Conservation (phyloP, 495 filamentous ascomycete genomes). For the Penicillium simplicissimum region DNA sequence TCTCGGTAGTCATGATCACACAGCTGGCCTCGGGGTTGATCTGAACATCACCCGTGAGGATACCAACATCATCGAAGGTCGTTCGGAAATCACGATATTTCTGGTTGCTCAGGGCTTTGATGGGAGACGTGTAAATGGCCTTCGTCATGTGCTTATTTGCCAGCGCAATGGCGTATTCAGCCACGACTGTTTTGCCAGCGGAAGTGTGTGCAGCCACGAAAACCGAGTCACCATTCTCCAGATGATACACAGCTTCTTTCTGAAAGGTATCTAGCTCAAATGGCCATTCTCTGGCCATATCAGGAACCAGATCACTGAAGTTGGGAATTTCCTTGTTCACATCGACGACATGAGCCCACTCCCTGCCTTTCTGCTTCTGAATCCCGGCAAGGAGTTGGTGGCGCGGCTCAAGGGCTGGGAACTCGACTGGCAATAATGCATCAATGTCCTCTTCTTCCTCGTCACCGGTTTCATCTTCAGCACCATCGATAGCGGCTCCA, state of each 20-base stretch:
- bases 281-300: slow-evolving; percentile 94
- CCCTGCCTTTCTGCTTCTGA: slow-evolving; percentile 70
- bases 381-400: slow-evolving; percentile 69
- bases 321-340: slow-evolving; percentile 88
- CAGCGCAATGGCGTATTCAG: slow-evolving; percentile 95
- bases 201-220: slow-evolving; percentile 99
- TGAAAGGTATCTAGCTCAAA: slow-evolving; percentile 98
- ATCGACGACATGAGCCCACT: slow-evolving; percentile 99
- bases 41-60: slow-evolving; percentile 95
- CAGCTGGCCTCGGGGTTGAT: slow-evolving; percentile 98
- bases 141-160: slow-evolving; percentile 98
- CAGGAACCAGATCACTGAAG: slow-evolving; percentile 87
- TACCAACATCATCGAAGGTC: slow-evolving; percentile 91
- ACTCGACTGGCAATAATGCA: slow-evolving; percentile 85
- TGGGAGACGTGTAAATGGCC: slow-evolving; percentile 97
- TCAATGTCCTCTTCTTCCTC: slow-evolving; percentile 83
- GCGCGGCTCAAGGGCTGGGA: slow-evolving; percentile 87
- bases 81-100: slow-evolving; percentile 95
- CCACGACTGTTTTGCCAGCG: slow-evolving; percentile 96
- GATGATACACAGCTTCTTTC: slow-evolving; percentile 96
- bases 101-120: slow-evolving; percentile 98
- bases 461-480: slow-evolving; percentile 53
- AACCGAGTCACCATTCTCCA: slow-evolving; percentile 94
- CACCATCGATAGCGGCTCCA: slow-evolving; percentile 48
- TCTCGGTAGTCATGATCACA: slow-evolving; percentile 99